Conservation (phyloP, 1,284 basidiomycete species). For the Microbotryum violaceum region DNA sequence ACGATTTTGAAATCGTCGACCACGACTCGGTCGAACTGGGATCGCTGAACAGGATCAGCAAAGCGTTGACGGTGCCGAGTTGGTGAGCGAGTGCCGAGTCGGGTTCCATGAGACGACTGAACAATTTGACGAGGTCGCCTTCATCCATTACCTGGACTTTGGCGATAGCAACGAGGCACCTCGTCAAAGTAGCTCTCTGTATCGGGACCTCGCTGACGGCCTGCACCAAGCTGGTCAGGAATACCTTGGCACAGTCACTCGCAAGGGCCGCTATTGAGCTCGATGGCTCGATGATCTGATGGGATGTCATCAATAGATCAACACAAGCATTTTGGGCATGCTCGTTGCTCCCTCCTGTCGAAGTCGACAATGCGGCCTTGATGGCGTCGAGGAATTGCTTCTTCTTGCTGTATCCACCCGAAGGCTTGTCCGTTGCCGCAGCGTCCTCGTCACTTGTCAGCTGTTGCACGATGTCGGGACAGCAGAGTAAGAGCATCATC, state of each 20-base stretch:
- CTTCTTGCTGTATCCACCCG: neutral
- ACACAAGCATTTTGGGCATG: neutral
- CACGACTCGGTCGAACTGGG: neutral
- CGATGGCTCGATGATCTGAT: neutral
- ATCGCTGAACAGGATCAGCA: neutral
- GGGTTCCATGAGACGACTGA: neutral
- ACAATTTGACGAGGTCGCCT: neutral
- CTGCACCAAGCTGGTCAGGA: neutral
- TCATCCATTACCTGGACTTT: neutral
- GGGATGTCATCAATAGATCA: neutral
- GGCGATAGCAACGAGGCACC: neutral
- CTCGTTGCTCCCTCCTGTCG: neutral
- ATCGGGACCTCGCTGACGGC: neutral
- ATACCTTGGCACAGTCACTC: neutral
- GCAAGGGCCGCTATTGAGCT: neutral
- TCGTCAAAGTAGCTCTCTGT: neutral
- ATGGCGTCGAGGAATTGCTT: neutral
- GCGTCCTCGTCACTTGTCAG: neutral
- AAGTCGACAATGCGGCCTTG: neutral
- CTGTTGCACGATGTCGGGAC: conserved; percentile 45
- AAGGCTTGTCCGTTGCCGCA: no score
- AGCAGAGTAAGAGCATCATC: conserved; percentile 53
- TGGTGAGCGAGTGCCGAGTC: neutral
- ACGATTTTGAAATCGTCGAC: neutral
- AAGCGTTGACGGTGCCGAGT: neutral